A percentile compares a stretch with the other conserved stretches of the same genome.
Conservation (phyloP, 345 rosid species). For the Gossypium arboreum region DNA sequence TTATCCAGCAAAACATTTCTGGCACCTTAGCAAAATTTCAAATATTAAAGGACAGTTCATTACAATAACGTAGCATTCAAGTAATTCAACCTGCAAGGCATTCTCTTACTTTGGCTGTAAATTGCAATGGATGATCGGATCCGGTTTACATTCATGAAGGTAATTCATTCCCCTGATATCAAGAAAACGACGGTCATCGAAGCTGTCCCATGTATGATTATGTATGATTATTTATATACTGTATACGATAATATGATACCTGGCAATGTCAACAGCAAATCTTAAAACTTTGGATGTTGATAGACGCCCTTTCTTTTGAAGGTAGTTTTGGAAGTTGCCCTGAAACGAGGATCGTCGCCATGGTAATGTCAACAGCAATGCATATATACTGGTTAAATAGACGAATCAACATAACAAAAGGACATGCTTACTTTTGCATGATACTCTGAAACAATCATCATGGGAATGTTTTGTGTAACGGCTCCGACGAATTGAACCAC, state of each 20-base stretch:
- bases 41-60: conserved; percentile 56
- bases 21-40: conserved; percentile 93
- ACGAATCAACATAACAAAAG: neutral
- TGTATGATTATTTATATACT: neutral
- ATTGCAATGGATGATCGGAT: conserved; percentile 85
- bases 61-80: conserved; percentile 14
- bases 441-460: conserved; percentile 91
- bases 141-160: conserved; percentile 76
- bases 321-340: conserved; percentile 84
- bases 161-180: conserved; percentile 72
- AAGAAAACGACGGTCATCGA: conserved; percentile 20
- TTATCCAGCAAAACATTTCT: conserved; percentile 98
- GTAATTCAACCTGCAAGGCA: conserved; percentile 13
- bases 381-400: neutral
- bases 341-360: conserved; percentile 30
- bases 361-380: neutral
- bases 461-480: conserved; percentile 90
- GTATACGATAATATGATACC: conserved; percentile 29
- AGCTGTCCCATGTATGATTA: neutral
- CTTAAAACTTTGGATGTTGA: conserved; percentile 73
- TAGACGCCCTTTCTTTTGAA: conserved; percentile 87
- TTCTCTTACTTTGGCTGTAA: conserved; percentile 91
- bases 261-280: conserved; percentile 87
- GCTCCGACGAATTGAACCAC: conserved; percentile 98
- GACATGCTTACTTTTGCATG: conserved; percentile 68